Conservation (phyloP, 306 rosid genomes). For the Alnus glutinosa region DNA sequence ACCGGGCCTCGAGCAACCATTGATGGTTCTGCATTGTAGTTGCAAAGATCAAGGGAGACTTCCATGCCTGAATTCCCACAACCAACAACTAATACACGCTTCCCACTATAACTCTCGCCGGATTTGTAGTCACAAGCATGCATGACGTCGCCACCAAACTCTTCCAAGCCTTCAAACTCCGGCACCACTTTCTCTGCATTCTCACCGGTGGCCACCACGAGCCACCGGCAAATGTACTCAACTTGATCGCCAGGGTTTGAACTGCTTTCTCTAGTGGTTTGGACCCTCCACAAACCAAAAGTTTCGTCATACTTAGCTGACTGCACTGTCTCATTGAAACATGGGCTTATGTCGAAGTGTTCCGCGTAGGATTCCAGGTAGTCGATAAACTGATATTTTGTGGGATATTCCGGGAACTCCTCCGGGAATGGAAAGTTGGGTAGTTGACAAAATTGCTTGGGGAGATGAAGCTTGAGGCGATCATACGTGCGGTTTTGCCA, state of each 20-base stretch:
- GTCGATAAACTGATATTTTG: slow-evolving; percentile 71
- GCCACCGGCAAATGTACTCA: slow-evolving; percentile 93
- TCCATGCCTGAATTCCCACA: slow-evolving; percentile 99
- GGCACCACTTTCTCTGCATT: slow-evolving; percentile 83
- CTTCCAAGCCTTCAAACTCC: slow-evolving; percentile 65
- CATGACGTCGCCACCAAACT: slow-evolving; percentile 66
- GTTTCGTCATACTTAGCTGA: slow-evolving; percentile 85
- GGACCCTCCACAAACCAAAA: slow-evolving; percentile 81
- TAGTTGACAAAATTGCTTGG: slow-evolving; percentile 76
- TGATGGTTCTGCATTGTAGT: slow-evolving; percentile 66
- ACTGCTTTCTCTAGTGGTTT: slow-evolving; percentile 33
- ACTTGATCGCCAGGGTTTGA: slow-evolving; percentile 34
- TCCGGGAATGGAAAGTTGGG: slow-evolving; percentile 79
- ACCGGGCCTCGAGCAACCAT: slow-evolving; percentile 96
- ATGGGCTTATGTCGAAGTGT: slow-evolving; percentile 66
- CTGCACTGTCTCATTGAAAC: slow-evolving; percentile 85
- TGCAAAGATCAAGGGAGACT: slow-evolving; percentile 87
- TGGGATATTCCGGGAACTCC: slow-evolving; percentile 76
- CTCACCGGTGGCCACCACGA: slow-evolving; percentile 94
- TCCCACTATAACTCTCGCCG: slow-evolving; percentile 51
- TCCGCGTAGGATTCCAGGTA: slow-evolving; percentile 78
- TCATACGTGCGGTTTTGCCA: slow-evolving; percentile 83
- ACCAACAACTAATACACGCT: slow-evolving; percentile 76
- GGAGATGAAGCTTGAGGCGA: slow-evolving; percentile 92
- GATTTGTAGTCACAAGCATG: slow-evolving; percentile 90